Base-by-base conservation (phyloP, 352 stramenopile species). In the Globisporangium solare region DNA sequence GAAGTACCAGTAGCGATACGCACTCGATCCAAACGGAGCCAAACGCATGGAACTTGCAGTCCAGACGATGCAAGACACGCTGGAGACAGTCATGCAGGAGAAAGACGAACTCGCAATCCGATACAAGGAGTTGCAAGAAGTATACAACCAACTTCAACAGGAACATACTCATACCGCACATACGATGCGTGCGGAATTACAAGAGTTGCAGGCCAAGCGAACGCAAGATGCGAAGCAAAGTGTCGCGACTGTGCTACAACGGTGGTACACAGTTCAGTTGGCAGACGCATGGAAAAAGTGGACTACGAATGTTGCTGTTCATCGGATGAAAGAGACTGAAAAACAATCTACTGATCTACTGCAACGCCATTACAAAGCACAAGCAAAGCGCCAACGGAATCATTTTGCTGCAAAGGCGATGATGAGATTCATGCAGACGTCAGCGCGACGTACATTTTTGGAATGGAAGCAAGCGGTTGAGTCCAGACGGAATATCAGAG, bases 21-120 rank as follows among this genome's bases (percentile, higher is more conserved):
- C 75, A 3, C 66, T 88, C 13, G 79, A 92, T 40, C 81, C 79
- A 17, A 64, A 83, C 4, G 74, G 69, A 41, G 48, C 67, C 3
- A 79, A 86, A 46, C 67, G 79, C 18, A 69, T 78, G 27, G 74
- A 77, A 12, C 45, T 86, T 20, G 71, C 81, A 0, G 71, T 81
- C 8, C 64, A 76, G 20, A 78, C 69, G 18, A 64, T 88, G 45
- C 72, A 88, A 27, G 66, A 88, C 14, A 67, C 81, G 22, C 69
- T 94, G 21, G 74, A 89, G 8, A 67, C 73, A 15, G 67, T 73
- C 2, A 51, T 86, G 31, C 54, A 75, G 15, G 79, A 90, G 47
- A 89, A 92, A 49, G 79, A 89, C n/a, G 76, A 86, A 56, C 60
- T 94, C 13, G 61, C 56, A 3, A 57, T 79, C 15, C 58, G 73